phyloP scores from a whole-genome alignment of 495 filamentous ascomycete genomes.

The Xeromyces bisporus region DNA sequence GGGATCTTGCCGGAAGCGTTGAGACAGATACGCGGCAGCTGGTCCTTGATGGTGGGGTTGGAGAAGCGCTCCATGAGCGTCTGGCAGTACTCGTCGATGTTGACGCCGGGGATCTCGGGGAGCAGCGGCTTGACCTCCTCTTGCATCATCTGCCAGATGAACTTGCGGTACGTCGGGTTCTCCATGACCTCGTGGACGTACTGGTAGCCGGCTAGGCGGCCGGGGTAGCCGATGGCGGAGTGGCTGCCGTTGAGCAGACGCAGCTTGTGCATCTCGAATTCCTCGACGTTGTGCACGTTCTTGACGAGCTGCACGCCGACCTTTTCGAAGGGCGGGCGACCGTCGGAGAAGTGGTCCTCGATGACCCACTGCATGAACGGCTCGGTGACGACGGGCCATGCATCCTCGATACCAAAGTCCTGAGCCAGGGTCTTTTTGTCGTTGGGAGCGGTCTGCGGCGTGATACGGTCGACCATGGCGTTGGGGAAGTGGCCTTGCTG shows the following conservation, averaged over 20 bases:
- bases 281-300: conserved; percentile 26
- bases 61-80: conserved; percentile 32
- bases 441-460: conserved; percentile 23
- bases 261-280: conserved; percentile 35
- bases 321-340: conserved; percentile 29
- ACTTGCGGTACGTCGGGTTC: conserved; percentile 22
- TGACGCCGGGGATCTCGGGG: conserved; percentile 26
- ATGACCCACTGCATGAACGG: conserved; percentile 35
- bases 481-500: conserved; percentile 29
- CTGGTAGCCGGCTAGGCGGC: conserved; percentile 27
- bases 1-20: conserved; percentile 33
- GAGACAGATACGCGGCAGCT: conserved; percentile 28
- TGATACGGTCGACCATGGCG: conserved; percentile 35
- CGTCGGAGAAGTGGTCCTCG: conserved; percentile 30
- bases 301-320: conserved; percentile 31
- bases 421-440: conserved; percentile 23
- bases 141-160: conserved; percentile 32
- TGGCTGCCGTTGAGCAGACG: conserved; percentile 32
- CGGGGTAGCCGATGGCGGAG: conserved; percentile 28
- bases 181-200: conserved; percentile 33
- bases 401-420: conserved; percentile 24
- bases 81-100: conserved; percentile 28
- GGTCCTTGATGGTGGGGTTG: conserved; percentile 32
- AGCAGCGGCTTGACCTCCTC: conserved; percentile 31
- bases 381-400: conserved; percentile 33